Percentiles rank a stretch among this genome's conserved stretches.
phyloP scores from a whole-genome alignment of 345 rosid genomes.

The Citrus trifoliata region DNA sequence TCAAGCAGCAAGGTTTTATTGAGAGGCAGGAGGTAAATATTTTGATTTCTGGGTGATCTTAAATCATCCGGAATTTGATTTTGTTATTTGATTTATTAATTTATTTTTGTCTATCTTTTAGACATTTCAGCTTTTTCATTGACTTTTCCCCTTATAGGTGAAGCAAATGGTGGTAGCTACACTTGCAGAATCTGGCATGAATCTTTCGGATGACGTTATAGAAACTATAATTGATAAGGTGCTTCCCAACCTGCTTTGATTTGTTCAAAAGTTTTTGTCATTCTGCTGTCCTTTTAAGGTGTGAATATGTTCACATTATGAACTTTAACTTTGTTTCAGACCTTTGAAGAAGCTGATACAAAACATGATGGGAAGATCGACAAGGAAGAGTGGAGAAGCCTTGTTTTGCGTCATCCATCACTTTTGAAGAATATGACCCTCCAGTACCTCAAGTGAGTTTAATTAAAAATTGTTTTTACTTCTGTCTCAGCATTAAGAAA shows the following conservation, averaged over 20 bases:
- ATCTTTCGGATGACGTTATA: constrained; percentile 83
- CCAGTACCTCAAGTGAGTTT: constrained; percentile 91
- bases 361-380: constrained; percentile 95
- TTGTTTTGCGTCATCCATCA: constrained; percentile 85
- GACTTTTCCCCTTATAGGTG: constrained; percentile 41
- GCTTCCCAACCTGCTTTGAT: neutral
- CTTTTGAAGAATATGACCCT: constrained; percentile 98
- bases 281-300: neutral
- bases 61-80: neutral
- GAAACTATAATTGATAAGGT: constrained; percentile 98
- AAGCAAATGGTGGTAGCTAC: constrained; percentile 99
- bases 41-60: neutral
- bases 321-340: constrained; percentile 40
- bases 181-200: constrained; percentile 99
- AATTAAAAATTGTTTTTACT: neutral
- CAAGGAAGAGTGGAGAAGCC: constrained; percentile 96
- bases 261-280: neutral
- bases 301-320: neutral
- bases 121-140: neutral
- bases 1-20: constrained; percentile 98
- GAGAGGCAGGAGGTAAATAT: constrained; percentile 92
- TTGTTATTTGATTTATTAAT: too few species aligned
- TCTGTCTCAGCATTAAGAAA: neutral
- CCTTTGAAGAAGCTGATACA: constrained; percentile 99
- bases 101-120: neutral